Evolutionary conservation across 148 eudicot genomes (phyloP), one percentile per base, ranked within the genome.

Genomic region (Rhododendron vialii): DNA sequence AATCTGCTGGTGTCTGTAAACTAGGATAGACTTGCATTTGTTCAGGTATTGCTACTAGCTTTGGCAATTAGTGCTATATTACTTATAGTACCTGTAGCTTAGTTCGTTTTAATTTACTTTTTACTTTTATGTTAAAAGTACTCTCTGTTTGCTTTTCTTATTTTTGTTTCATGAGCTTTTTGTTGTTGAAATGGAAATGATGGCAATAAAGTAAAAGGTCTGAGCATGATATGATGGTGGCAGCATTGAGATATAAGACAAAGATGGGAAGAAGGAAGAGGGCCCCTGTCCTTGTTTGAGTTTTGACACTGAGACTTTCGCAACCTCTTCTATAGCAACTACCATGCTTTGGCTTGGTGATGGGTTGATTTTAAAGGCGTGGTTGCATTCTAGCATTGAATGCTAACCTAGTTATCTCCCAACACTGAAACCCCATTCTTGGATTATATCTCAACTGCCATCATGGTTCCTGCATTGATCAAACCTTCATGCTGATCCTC

Each of bases 281-380:
- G 95, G 93, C 98, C 96, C 98, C 78, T 87, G 98, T 94, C 94
- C 89, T 87, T 93, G 98, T 89, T 87, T n/a, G 82, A 94, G 95
- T 90, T 88, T 78, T 91, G 28, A 74, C 97, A 91, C 11, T 88
- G 90, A 85, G 93, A 93, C 96, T 22, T 90, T 91, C 94, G 96
- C 98, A 95, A 92, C 94, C 96, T 93, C 98, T 94, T 92, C 93
- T 82, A 94, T 53, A 95, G 48, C 84, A 94, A 84, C 12, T 48
- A 79, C 87, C 92, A 69, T 61, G 89, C 87, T 81, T 20, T 69
- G n/a, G 85, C 88, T 88, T 89, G 92, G 95, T 82, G 80, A 71
- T 67, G 97, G 94, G 98, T 92, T 83, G 97, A 88, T 88, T 86
- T 33, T 89, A 94, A 95, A 94, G 95, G 94, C 94, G 89, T 90